Base-by-base conservation (phyloP, 169 alveolate genomes). In the Eimeria praecox region DNA sequence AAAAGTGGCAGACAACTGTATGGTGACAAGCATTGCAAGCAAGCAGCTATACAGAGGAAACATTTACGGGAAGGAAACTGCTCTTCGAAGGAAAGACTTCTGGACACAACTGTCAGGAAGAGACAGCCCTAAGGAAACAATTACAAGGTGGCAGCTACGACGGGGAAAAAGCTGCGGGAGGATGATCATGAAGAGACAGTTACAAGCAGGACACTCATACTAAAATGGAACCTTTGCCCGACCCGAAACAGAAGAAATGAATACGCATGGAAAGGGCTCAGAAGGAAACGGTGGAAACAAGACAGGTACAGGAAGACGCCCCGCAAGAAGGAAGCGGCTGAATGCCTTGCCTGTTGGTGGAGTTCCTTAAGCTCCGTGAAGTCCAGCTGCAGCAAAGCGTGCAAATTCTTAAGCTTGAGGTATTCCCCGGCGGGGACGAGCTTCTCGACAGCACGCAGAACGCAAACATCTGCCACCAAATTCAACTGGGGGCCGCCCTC, bases 401-500 rank as follows among this genome's bases (percentile, higher is more conserved):
- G 59, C 30, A 62, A 18, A 49, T 77, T 64, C 83, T 92, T 59
- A 22, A 92, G 73, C 91, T 64, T 86, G 18, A 77, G n/a, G 92
- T 77, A 92, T 54, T 86, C 64, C 40, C 95, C 80, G 24, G 88
- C 59, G 14, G 95, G 95, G 5, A 92, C 73, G 54, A 92, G 33
- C 44, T 44, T 78, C 75, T 92, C 95, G 44, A 92, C 95, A 14
- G 95, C 35, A 2, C 71, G 66, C 92, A 92, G 52, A 56, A 92
- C 92, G 92, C 88, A 86, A 16, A 92, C 95, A 75, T 86, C 95
- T 9, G 46, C 46, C 54, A 92, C 95, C 87, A 92, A 78, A 46
- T 80, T 56, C 69, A 92, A 77, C 35, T 86, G 95, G 24, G 92
- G 40, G 75, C 92, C 82, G 12, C 95, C 92, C 92, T 92, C 95